phyloP scores from a whole-genome alignment of 805 yeast species.

The Torulaspora indica region DNA sequence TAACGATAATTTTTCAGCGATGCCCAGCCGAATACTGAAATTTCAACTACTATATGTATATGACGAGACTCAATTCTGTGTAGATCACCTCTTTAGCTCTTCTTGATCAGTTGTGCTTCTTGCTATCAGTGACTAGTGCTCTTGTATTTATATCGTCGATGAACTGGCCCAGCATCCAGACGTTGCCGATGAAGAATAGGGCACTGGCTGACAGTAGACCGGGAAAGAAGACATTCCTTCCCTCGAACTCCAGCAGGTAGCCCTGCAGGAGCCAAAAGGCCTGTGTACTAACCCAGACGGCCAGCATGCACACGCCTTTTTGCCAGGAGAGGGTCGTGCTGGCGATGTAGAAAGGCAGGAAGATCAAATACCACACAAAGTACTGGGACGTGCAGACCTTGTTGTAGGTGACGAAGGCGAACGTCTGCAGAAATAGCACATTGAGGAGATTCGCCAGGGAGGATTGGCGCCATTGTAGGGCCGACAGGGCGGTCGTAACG shows the following conservation, averaged over 20 bases:
- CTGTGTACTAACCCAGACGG: constrained; percentile 67
- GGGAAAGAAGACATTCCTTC: constrained; percentile 57
- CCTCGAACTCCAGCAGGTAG: constrained; percentile 75
- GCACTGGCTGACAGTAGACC: constrained; percentile 53
- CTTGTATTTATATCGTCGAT: constrained; percentile 40
- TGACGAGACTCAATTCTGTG: not conserved
- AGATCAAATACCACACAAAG: constrained; percentile 88
- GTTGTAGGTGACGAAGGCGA: constrained; percentile 71
- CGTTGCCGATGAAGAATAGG: constrained; percentile 56
- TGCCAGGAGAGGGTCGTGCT: constrained; percentile 38
- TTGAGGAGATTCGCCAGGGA: constrained; percentile 42
- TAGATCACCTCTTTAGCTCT: not conserved
- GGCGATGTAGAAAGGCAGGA: constrained; percentile 68
- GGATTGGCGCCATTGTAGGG: constrained; percentile 22
- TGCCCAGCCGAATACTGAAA: constrained; percentile 1
- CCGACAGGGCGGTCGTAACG: constrained; percentile 30
- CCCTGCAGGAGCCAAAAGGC: constrained; percentile 76
- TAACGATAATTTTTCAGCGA: constrained; percentile 3
- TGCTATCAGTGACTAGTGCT: constrained; percentile 1
- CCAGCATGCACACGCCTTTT: constrained; percentile 42
- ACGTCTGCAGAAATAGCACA: constrained; percentile 69
- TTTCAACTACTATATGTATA: not conserved
- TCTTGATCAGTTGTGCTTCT: constrained; percentile 5
- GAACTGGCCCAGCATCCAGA: constrained; percentile 54
- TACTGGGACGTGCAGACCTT: constrained; percentile 92